Evolutionary conservation across 164 flowering plant genomes (phyloP).

Genomic region (Chimonanthus praecox): DNA sequence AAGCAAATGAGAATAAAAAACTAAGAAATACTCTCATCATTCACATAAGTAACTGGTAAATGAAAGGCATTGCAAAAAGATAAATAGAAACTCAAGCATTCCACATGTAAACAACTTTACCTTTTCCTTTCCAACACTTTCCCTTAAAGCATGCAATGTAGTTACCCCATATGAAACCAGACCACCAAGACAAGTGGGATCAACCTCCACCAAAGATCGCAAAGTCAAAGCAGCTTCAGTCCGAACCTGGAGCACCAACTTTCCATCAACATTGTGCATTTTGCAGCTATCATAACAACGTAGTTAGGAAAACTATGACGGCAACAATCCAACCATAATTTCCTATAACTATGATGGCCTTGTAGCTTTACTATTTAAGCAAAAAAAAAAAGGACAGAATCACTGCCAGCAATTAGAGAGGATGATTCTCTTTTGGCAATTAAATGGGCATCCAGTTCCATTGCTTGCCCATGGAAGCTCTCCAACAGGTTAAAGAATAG

Average conservation of each 20-base stretch:
- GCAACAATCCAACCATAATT: too few relatives aligned
- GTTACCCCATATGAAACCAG: conserved; percentile 86
- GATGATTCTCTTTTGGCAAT: too few relatives aligned
- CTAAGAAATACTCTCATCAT: background rate
- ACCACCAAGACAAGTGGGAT: conserved; percentile 94
- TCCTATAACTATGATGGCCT: too few relatives aligned
- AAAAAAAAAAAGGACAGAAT: too few relatives aligned
- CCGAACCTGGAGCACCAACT: conserved; percentile 54
- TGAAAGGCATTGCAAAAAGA: background rate
- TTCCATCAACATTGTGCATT: background rate
- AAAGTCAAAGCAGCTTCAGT: conserved; percentile 88
- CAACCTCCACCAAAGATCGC: conserved; percentile 87
- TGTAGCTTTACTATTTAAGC: too few relatives aligned
- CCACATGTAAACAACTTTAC: conserved; percentile 23
- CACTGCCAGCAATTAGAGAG: too few relatives aligned
- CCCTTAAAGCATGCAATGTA: conserved; percentile 74
- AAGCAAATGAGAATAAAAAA: background rate
- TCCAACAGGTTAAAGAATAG: too few relatives aligned
- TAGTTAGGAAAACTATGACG: background rate
- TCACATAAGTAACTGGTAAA: background rate
- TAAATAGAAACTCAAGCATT: background rate
- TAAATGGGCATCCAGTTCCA: too few relatives aligned
- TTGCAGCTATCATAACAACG: background rate
- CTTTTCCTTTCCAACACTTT: conserved; percentile 78
- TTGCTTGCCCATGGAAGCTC: too few relatives aligned